Percentiles rank a stretch among this genome's conserved stretches.
Evolutionary conservation across 2,329 filamentous ascomycete species (phyloP).

Genomic region (Colletotrichum sp.): DNA sequence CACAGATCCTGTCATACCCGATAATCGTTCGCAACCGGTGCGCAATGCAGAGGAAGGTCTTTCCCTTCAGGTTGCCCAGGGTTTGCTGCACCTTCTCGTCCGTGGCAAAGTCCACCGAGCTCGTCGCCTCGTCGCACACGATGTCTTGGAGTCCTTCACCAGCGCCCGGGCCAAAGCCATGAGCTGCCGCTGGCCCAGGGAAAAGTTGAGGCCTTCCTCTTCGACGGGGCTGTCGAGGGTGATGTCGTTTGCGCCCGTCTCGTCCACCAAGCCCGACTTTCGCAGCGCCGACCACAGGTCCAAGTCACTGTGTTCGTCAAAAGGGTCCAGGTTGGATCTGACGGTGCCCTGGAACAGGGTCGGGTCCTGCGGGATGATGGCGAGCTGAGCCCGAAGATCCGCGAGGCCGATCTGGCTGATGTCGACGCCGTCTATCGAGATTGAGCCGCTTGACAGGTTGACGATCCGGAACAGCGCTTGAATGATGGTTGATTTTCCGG

Average conservation of each 20-base stretch:
- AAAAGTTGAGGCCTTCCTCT: slow-evolving; percentile 61
- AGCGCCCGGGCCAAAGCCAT: slow-evolving; percentile 70
- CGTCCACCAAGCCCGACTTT: slow-evolving; percentile 53
- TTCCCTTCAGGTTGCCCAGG: slow-evolving; percentile 60
- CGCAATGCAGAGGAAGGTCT: slow-evolving; percentile 73
- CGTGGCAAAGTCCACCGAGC: slow-evolving; percentile 71
- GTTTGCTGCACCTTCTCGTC: slow-evolving; percentile 42
- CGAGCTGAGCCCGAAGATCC: slow-evolving; percentile 71
- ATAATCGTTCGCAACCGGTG: slow-evolving; percentile 65
- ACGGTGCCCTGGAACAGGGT: slow-evolving; percentile 80
- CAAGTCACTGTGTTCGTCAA: slow-evolving; percentile 68
- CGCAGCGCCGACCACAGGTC: slow-evolving; percentile 59
- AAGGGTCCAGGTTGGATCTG: slow-evolving; percentile 55
- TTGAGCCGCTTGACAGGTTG: slow-evolving; percentile 67
- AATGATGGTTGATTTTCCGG: not conserved
- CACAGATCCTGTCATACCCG: slow-evolving; percentile 74
- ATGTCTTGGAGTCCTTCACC: slow-evolving; percentile 66
- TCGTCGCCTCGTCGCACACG: slow-evolving; percentile 74
- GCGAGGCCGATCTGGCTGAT: slow-evolving; percentile 74
- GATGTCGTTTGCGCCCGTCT: slow-evolving; percentile 27
- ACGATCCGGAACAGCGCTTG: slow-evolving; percentile 79
- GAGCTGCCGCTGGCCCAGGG: slow-evolving; percentile 46
- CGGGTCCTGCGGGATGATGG: slow-evolving; percentile 71
- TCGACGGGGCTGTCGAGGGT: slow-evolving; percentile 70
- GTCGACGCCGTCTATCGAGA: slow-evolving; percentile 75